Evolutionary conservation across 352 stramenopile genomes (phyloP).

Genomic region (Pythium dissotocum): DNA sequence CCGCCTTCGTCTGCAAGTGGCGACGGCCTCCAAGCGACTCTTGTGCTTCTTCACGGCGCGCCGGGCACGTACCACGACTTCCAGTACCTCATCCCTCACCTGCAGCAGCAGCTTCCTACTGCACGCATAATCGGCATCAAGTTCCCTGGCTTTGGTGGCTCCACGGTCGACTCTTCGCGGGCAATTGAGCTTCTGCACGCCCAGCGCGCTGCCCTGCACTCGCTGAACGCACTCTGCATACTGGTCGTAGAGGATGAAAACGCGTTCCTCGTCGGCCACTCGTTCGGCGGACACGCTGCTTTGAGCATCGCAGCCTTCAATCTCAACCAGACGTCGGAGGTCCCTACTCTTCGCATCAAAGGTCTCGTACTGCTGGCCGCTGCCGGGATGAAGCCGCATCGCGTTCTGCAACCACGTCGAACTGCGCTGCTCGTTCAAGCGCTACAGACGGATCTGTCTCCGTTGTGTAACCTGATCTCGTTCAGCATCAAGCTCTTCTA

Average conservation of each 20-base stretch:
- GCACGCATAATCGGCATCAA: conserved; percentile 64
- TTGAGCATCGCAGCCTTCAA: conserved; percentile 53
- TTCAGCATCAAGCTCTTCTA: conserved; percentile 46
- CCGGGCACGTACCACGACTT: conserved; percentile 69
- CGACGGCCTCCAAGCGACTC: conserved; percentile 22
- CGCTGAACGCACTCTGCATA: conserved; percentile 42
- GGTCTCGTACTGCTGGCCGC: conserved; percentile 53
- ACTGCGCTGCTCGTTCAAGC: conserved; percentile 37
- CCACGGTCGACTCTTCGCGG: conserved; percentile 39
- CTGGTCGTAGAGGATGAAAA: conserved; percentile 35
- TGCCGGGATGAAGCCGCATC: conserved; percentile 48
- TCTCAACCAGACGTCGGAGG: conserved; percentile 8
- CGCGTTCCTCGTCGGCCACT: conserved; percentile 65
- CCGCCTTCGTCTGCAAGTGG: background rate
- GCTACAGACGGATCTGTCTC: conserved; percentile 32
- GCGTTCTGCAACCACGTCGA: conserved; percentile 35
- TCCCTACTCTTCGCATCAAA: conserved; percentile 29
- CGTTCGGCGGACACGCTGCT: conserved; percentile 59
- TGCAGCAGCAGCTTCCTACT: conserved; percentile 30
- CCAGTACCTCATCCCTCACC: conserved; percentile 56
- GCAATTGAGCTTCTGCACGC: conserved; percentile 47
- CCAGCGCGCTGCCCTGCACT: conserved; percentile 36
- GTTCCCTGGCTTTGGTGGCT: conserved; percentile 58
- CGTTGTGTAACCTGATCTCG: conserved; percentile 24
- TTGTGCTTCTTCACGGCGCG: conserved; percentile 67